phyloP scores from a whole-genome alignment of 352 stramenopile species.

The Pythium rishiriense region DNA sequence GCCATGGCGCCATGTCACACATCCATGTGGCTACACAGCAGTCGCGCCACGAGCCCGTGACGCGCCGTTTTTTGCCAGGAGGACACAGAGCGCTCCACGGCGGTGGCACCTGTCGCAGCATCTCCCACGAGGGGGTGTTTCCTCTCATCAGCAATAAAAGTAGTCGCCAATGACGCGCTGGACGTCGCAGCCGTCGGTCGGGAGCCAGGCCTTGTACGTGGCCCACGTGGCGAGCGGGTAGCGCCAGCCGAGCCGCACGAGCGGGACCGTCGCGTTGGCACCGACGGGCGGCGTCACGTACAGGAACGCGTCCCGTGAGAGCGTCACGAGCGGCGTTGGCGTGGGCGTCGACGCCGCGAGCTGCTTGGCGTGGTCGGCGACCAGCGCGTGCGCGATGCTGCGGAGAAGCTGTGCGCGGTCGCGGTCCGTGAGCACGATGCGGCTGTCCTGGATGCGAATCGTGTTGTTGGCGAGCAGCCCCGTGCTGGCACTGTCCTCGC shows the following conservation, averaged over 20 bases:
- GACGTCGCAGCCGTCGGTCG: slow-evolving; percentile 21
- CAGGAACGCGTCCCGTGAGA: slow-evolving; percentile 26
- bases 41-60: background rate
- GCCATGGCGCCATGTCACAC: background rate
- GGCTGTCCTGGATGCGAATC: slow-evolving; percentile 24
- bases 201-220: slow-evolving; percentile 21
- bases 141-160: slow-evolving; percentile 26
- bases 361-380: slow-evolving; percentile 15
- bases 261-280: background rate
- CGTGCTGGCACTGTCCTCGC: background rate
- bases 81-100: slow-evolving; percentile 11
- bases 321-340: slow-evolving; percentile 8
- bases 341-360: background rate
- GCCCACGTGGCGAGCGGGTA: slow-evolving; percentile 23
- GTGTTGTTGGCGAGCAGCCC: slow-evolving; percentile 26
- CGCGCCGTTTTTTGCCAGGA: background rate
- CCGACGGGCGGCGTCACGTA: slow-evolving; percentile 13
- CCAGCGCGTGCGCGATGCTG: slow-evolving; percentile 13
- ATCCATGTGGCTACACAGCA: slow-evolving; percentile 10
- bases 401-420: slow-evolving; percentile 23
- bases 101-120: slow-evolving; percentile 1
- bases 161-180: slow-evolving; percentile 20
- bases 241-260: slow-evolving; percentile 25
- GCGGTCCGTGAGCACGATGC: slow-evolving; percentile 24
- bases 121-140: background rate